Evolutionary conservation across 371 early-diverging fungal species (phyloP).

Genomic region (Rhizopus microsporus): DNA sequence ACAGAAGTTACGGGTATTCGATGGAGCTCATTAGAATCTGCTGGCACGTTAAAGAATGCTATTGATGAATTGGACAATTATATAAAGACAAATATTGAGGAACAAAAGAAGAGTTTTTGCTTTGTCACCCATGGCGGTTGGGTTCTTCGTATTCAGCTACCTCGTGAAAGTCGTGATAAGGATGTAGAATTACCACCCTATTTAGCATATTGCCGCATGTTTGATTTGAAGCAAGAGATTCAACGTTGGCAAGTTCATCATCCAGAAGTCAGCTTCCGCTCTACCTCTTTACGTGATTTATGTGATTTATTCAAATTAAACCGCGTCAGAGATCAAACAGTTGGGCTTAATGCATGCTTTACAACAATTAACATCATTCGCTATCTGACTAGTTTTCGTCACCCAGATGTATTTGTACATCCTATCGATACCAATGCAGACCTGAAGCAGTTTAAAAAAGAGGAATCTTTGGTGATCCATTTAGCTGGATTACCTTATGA

Average conservation of each 20-base stretch:
- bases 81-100: constrained; percentile 57
- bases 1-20: constrained; percentile 70
- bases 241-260: constrained; percentile 69
- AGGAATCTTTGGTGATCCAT: constrained; percentile 69
- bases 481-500: constrained; percentile 63
- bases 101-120: constrained; percentile 63
- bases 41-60: constrained; percentile 63
- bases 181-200: constrained; percentile 62
- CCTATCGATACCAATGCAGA: constrained; percentile 69
- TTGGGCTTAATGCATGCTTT: constrained; percentile 62
- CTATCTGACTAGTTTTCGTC: constrained; percentile 52
- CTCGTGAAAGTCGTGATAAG: constrained; percentile 74
- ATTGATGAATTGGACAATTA: constrained; percentile 59
- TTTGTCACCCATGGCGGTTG: constrained; percentile 80
- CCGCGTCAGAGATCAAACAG: constrained; percentile 47
- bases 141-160: constrained; percentile 73
- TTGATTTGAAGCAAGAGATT: constrained; percentile 75
- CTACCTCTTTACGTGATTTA: constrained; percentile 64
- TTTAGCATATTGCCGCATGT: constrained; percentile 62
- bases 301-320: constrained; percentile 60
- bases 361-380: constrained; percentile 64
- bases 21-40: constrained; percentile 50
- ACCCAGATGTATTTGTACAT: constrained; percentile 64
- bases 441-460: constrained; percentile 66
- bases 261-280: constrained; percentile 55